Percentiles rank a stretch among this genome's conserved stretches.
These are phyloP conservation scores for Trametes versicolor DNA, from an alignment of 1,284 basidiomycete species.

Conservation along the genomic window DNA sequence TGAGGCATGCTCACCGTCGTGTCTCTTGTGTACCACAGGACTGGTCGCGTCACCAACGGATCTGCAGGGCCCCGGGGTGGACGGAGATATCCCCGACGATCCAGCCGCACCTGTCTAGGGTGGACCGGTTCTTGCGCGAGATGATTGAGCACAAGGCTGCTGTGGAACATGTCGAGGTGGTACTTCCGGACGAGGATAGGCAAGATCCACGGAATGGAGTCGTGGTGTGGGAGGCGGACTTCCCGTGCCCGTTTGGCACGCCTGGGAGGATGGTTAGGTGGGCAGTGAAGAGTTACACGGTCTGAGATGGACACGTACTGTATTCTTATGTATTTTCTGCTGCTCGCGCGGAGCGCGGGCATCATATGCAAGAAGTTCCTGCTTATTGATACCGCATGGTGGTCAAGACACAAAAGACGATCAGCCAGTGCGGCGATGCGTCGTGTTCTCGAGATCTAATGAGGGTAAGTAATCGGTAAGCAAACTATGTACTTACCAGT, in stretches of 20 bases:
- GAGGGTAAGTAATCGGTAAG: too few relatives aligned
- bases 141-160: background rate
- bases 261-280: background rate
- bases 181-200: background rate
- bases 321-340: background rate
- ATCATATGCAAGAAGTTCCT: too few relatives aligned
- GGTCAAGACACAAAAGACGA: too few relatives aligned
- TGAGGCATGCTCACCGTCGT: background rate
- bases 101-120: background rate
- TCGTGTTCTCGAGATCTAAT: too few relatives aligned
- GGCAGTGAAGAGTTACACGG: background rate
- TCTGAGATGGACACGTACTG: background rate
- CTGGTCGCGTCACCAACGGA: background rate
- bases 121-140: background rate
- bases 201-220: background rate
- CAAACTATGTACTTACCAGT: too few relatives aligned
- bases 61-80: background rate
- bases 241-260: background rate
- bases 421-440: too few relatives aligned
- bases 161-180: background rate
- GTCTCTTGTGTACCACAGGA: background rate
- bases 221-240: background rate
- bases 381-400: too few relatives aligned
- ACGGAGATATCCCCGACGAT: background rate
- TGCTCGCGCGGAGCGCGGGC: too few relatives aligned